Evolutionary conservation across 805 yeast species (phyloP).

Genomic region (Pichia ethanolica): DNA sequence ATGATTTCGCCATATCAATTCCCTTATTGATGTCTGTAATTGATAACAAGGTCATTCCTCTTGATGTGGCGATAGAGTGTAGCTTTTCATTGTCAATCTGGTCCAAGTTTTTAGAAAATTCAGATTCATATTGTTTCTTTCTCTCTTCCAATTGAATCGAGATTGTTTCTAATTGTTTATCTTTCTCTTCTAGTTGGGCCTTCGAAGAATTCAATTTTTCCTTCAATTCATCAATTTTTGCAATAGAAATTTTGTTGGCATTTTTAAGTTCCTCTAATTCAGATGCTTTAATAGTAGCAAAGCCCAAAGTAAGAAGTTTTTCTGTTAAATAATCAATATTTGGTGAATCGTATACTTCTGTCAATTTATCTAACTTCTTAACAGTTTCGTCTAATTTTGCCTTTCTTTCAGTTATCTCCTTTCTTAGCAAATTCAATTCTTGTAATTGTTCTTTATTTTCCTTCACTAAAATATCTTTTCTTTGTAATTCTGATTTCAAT

Average conservation of each 20-base stretch:
- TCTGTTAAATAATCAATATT: background rate
- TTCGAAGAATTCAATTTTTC: background rate
- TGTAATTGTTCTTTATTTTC: conserved; percentile 2
- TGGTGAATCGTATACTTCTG: background rate
- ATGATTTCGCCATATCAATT: conserved; percentile 1
- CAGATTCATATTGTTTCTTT: background rate
- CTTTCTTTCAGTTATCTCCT: conserved; percentile 6
- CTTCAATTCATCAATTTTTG: background rate
- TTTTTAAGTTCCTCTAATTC: background rate
- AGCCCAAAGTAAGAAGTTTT: background rate
- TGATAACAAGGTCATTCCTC: conserved; percentile 1
- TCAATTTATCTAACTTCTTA: background rate
- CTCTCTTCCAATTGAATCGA: background rate
- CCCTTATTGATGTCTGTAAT: conserved; percentile 1
- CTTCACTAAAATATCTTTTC: conserved; percentile 4
- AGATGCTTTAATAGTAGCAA: background rate
- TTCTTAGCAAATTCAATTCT: conserved; percentile 8
- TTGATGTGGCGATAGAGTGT: background rate
- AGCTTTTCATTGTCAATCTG: background rate
- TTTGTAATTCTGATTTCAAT: conserved; percentile 4
- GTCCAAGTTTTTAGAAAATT: background rate
- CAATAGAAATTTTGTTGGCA: background rate
- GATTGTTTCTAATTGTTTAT: background rate
- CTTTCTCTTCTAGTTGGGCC: background rate
- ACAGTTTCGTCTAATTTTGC: background rate